Base-by-base conservation (phyloP, 176 grass and related monocot genomes). In the Carex myosuroides region DNA sequence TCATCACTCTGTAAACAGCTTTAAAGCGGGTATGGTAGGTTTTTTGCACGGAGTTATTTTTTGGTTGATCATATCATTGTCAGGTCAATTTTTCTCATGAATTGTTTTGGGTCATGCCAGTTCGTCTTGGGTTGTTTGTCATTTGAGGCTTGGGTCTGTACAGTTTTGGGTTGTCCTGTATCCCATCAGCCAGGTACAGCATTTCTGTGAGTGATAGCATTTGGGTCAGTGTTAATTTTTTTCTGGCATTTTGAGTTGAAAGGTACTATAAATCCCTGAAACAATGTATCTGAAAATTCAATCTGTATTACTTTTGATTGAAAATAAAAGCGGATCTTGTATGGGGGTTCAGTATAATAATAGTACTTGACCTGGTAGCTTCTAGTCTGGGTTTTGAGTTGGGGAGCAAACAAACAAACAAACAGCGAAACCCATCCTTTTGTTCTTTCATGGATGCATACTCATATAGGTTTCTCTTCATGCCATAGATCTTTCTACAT, bases 381-480 rank as follows among this genome's bases (percentile, higher is more conserved):
- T 3, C 8, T 71, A 44, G 44, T 20, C 39, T 71, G 8, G 33
- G 33, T 14, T 14, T 35, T 44, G 35, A 71, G 68, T n/a, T 71
- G 17, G 68, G 68, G 68, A 29, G 24, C 73, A 77, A 77, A 56
- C 2, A 30, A 55, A 14, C 13, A 77, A 77, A 13, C 50, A 32
- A 77, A 64, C 39, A 60, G 17, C 20, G 26, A 26, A 26, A 26
- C 26, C 26, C 26, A 26, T 26, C 26, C 0, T 35, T 80, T 86
- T 44, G 76, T 54, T 56, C 61, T 82, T 83, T 83, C 17, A 74
- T 87, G 81, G 86, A 87, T 54, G 80, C 21, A 83, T 87, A 81
- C 81, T 87, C 79, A 90, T 85, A 84, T 74, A 81, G 74, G 63
- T 68, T 90, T 85, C 61, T 85, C 62, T 76, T 90, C 55, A 70